phyloP scores from a whole-genome alignment of 371 early-diverging fungal species.

The Nematocida homosporus region DNA sequence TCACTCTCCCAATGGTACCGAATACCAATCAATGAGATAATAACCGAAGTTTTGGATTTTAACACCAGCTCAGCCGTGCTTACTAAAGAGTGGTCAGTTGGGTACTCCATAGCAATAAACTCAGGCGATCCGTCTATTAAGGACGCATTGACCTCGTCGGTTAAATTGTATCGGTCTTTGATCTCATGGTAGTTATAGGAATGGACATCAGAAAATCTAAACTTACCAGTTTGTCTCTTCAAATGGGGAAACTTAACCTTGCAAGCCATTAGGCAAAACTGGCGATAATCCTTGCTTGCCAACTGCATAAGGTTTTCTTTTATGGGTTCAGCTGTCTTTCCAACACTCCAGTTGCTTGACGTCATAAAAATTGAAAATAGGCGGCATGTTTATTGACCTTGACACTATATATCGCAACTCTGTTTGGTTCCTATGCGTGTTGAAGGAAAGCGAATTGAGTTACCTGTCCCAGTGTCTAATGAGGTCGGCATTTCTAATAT shows the following conservation, averaged over 20 bases:
- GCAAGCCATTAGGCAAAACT: background rate
- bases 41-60: constrained; percentile 8
- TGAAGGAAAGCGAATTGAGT: constrained; percentile 23
- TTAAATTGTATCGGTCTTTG: constrained; percentile 4
- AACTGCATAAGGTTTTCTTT: constrained; percentile 26
- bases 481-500: constrained; percentile 81
- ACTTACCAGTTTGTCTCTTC: background rate
- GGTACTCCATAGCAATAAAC: constrained; percentile 55
- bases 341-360: constrained; percentile 1
- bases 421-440: constrained; percentile 30
- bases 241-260: constrained; percentile 19
- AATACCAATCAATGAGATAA: constrained; percentile 48
- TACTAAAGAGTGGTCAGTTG: background rate
- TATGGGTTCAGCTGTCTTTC: background rate
- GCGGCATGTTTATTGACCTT: background rate
- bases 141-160: constrained; percentile 37
- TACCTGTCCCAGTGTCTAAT: background rate
- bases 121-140: constrained; percentile 14
- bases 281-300: background rate
- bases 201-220: constrained; percentile 29
- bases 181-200: constrained; percentile 39
- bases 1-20: constrained; percentile 40
- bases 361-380: background rate
- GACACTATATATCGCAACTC: background rate
- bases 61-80: background rate